Percentiles rank a stretch among this genome's conserved stretches.
Conservation (phyloP, 768 basidiomycete genomes). For the Saitozyma sp. region DNA sequence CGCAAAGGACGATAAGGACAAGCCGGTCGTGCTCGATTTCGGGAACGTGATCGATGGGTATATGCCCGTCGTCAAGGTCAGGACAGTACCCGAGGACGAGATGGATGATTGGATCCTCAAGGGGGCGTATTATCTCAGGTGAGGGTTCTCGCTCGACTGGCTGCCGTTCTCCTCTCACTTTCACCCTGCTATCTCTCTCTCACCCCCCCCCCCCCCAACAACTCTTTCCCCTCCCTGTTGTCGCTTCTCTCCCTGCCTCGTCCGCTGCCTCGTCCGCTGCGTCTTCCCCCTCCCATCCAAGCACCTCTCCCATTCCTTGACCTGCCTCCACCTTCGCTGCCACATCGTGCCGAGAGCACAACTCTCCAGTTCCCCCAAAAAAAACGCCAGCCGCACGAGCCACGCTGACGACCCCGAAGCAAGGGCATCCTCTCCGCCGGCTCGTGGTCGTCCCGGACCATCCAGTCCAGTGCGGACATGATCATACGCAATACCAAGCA, state of each 20-base stretch:
- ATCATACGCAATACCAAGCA: conserved; percentile 65
- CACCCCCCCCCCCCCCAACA: too few relatives aligned
- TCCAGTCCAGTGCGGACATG: conserved; percentile 63
- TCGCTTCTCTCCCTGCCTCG: too few relatives aligned
- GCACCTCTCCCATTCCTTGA: too few relatives aligned
- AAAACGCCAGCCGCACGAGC: background rate
- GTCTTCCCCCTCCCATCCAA: too few relatives aligned
- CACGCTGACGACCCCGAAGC: conserved; percentile 51
- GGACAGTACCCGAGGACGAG: conserved; percentile 66
- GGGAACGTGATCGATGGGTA: conserved; percentile 56
- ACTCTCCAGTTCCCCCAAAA: background rate
- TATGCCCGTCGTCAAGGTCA: conserved; percentile 60
- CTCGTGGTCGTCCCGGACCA: conserved; percentile 63
- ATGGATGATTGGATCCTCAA: conserved; percentile 65
- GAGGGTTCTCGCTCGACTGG: conserved; percentile 1
- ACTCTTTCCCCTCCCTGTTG: too few relatives aligned
- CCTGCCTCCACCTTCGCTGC: too few relatives aligned
- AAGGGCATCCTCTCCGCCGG: conserved; percentile 70
- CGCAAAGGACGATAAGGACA: conserved; percentile 43
- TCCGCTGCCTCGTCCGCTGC: too few relatives aligned
- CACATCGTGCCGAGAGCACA: too few relatives aligned
- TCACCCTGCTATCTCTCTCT: background rate
- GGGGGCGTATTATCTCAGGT: conserved; percentile 67
- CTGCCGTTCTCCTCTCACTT: background rate
- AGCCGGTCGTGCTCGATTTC: conserved; percentile 71